These are phyloP conservation scores for Fusarium acutatum DNA, from an alignment of 2,329 filamentous ascomycete species.

Conservation along the genomic window DNA sequence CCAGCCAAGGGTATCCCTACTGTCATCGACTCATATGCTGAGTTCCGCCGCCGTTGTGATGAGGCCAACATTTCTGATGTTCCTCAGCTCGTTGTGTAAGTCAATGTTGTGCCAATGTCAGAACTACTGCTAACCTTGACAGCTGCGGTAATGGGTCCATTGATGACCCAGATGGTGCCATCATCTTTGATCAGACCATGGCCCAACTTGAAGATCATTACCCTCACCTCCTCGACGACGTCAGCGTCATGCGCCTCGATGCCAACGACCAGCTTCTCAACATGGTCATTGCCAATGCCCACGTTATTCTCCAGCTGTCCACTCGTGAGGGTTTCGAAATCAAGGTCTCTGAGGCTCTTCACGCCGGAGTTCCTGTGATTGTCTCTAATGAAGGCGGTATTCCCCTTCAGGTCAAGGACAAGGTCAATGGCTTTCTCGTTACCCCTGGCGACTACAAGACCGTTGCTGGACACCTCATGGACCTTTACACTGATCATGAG, in stretches of 20 bases:
- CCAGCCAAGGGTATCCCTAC: conserved; percentile 84
- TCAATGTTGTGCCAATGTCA: not conserved
- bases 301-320: conserved; percentile 80
- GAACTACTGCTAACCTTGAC: conserved; percentile 3
- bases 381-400: conserved; percentile 81
- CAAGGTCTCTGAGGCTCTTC: conserved; percentile 84
- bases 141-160: conserved; percentile 79
- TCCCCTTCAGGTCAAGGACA: conserved; percentile 77
- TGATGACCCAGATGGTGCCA: conserved; percentile 79
- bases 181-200: conserved; percentile 78
- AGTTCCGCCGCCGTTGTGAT: conserved; percentile 71
- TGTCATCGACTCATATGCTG: conserved; percentile 78
- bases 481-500: conserved; percentile 71
- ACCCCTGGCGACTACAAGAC: conserved; percentile 73
- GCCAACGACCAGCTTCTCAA: conserved; percentile 85
- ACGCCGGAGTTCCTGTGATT: conserved; percentile 82
- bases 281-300: conserved; percentile 74
- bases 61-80: conserved; percentile 59
- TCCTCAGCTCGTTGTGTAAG: conserved; percentile 76
- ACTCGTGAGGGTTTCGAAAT: conserved; percentile 87
- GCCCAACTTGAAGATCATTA: conserved; percentile 71
- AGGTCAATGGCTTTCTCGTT: conserved; percentile 78
- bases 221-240: conserved; percentile 67
- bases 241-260: conserved; percentile 79
- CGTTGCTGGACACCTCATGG: conserved; percentile 72